A percentile compares a stretch with the other conserved stretches of the same genome.
These are phyloP conservation scores for Xanthoparmelia taractica DNA, from an alignment of 495 filamentous ascomycete genomes.

Conservation along the genomic window DNA sequence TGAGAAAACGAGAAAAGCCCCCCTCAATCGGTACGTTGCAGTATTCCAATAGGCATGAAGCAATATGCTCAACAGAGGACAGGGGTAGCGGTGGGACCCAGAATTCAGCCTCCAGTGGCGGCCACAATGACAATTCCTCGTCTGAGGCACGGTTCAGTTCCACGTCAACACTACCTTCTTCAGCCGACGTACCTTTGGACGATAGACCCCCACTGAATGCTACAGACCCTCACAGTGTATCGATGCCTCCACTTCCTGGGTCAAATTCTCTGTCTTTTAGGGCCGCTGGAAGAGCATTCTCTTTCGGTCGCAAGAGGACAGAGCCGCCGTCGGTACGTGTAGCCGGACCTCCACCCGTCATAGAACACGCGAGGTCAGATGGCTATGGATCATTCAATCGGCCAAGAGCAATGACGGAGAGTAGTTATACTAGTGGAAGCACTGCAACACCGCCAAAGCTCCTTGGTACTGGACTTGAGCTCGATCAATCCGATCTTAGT, in stretches of 20 bases:
- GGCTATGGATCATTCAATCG: constrained; percentile 36
- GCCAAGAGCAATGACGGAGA: constrained; percentile 47
- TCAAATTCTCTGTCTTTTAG: constrained; percentile 49
- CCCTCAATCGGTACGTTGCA: constrained; percentile 39
- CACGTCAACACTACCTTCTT: constrained; percentile 65
- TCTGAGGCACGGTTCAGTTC: constrained; percentile 58
- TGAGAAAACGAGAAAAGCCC: constrained; percentile 29
- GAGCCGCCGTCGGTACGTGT: constrained; percentile 38
- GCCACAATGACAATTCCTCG: constrained; percentile 52
- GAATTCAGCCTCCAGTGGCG: constrained; percentile 52
- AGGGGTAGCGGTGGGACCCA: constrained; percentile 60
- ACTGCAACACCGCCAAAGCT: constrained; percentile 66
- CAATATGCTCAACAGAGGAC: constrained; percentile 20
- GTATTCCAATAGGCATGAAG: constrained; percentile 31
- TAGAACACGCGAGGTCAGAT: constrained; percentile 26
- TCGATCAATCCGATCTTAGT: constrained; percentile 44
- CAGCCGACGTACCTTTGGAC: constrained; percentile 51
- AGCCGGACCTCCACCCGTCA: constrained; percentile 29
- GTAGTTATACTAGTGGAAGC: constrained; percentile 44
- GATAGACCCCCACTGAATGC: constrained; percentile 49
- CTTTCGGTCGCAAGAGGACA: constrained; percentile 55
- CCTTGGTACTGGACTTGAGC: constrained; percentile 49
- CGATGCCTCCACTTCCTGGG: constrained; percentile 50
- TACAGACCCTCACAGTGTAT: constrained; percentile 46
- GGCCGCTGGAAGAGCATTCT: constrained; percentile 65